Conservation (phyloP, 257 asterid genomes). For the Gardenia jasminoides region DNA sequence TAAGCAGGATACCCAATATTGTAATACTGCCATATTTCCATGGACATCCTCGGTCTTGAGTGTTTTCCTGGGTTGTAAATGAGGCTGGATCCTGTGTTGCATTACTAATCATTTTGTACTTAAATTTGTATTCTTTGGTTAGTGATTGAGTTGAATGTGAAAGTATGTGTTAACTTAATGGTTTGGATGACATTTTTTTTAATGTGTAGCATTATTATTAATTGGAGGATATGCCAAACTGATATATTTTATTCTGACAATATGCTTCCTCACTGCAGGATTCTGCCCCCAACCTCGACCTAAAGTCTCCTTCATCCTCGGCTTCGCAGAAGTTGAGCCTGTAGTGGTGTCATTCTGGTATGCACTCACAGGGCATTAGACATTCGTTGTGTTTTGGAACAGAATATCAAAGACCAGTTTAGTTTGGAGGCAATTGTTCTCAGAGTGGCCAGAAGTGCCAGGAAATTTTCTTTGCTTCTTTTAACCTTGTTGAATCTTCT, state of each 20-base stretch:
- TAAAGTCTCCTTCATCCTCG: neutral
- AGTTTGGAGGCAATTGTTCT: conserved; percentile 38
- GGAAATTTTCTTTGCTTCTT: neutral
- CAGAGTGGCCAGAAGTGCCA: conserved; percentile 26
- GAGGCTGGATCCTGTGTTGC: neutral
- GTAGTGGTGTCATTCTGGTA: neutral
- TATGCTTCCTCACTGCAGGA: neutral
- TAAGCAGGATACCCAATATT: neutral
- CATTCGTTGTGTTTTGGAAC: conserved; percentile 26
- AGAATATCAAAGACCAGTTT: conserved; percentile 23
- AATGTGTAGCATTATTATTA: neutral
- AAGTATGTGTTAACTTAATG: neutral
- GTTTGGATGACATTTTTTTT: neutral
- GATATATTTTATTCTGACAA: neutral
- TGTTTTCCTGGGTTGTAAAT: neutral
- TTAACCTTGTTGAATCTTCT: conserved; percentile 25
- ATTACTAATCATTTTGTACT: neutral
- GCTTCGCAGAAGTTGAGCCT: neutral
- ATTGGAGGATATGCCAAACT: neutral
- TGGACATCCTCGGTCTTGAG: neutral
- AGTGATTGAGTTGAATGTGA: neutral
- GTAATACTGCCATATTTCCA: neutral
- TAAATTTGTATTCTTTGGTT: neutral
- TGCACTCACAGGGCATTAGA: neutral
- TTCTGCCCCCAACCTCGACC: neutral